These are phyloP conservation scores for Fragaria nilgerrensis DNA, from an alignment of 306 rosid species.

Conservation along the genomic window DNA sequence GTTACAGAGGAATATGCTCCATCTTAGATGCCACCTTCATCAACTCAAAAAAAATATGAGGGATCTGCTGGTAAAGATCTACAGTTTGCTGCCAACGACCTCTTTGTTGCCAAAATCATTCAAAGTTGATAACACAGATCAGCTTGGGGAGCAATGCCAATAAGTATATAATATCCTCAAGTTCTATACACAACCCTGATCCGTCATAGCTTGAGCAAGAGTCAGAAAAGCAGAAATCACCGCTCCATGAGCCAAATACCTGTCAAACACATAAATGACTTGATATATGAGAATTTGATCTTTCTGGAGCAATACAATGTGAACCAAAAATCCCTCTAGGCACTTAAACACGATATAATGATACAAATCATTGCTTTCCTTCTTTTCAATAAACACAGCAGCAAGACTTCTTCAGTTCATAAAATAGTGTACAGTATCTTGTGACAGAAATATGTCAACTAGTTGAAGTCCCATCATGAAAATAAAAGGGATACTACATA, in stretches of 20 bases:
- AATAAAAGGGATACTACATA: neutral
- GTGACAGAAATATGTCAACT: neutral
- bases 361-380: neutral
- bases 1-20: conserved; percentile 42
- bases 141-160: conserved; percentile 25
- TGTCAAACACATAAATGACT: conserved; percentile 32
- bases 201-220: conserved; percentile 96
- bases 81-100: conserved; percentile 16
- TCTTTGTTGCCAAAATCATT: conserved; percentile 10
- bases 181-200: conserved; percentile 88
- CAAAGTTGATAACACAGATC: conserved; percentile 8
- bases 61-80: conserved; percentile 15
- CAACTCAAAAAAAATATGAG: neutral
- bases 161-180: conserved; percentile 8
- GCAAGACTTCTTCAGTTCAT: neutral
- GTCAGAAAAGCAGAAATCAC: conserved; percentile 88
- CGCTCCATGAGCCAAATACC: conserved; percentile 90
- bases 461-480: neutral
- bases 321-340: neutral
- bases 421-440: neutral
- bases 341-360: neutral
- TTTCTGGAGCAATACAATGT: neutral
- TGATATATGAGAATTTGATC: neutral
- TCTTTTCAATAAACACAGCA: neutral
- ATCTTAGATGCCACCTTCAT: conserved; percentile 15